These are phyloP conservation scores for Taiozyma sp. DNA, from an alignment of 1,139 yeast genomes.

Conservation along the genomic window DNA sequence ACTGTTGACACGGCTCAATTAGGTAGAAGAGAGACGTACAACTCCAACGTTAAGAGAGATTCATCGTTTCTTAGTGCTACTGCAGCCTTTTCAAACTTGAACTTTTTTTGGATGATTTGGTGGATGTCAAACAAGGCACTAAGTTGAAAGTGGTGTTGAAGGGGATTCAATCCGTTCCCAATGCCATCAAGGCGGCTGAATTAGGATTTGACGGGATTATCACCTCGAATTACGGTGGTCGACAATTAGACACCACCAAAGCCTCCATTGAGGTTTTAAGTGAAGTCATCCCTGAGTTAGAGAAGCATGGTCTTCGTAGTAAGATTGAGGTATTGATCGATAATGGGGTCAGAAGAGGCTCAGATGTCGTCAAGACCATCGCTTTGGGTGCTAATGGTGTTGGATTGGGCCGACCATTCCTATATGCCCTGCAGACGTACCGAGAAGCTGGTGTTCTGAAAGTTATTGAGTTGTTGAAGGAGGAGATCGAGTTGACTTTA, in stretches of 20 bases:
- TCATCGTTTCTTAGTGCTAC: background rate
- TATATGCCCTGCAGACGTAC: slow-evolving; percentile 53
- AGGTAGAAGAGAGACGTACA: slow-evolving; percentile 51
- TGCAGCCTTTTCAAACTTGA: slow-evolving; percentile 12
- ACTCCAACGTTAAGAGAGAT: slow-evolving; percentile 22
- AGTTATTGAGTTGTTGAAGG: slow-evolving; percentile 49
- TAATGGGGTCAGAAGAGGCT: slow-evolving; percentile 65
- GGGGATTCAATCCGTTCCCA: slow-evolving; percentile 54
- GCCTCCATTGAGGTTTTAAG: slow-evolving; percentile 55
- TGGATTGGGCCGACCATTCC: slow-evolving; percentile 58
- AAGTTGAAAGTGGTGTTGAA: slow-evolving; percentile 52
- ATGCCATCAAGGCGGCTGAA: slow-evolving; percentile 45
- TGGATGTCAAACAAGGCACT: slow-evolving; percentile 36
- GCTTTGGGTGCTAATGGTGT: slow-evolving; percentile 68
- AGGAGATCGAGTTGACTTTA: slow-evolving; percentile 54
- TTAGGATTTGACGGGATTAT: slow-evolving; percentile 52
- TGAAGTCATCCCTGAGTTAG: slow-evolving; percentile 49
- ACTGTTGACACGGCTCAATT: slow-evolving; percentile 68
- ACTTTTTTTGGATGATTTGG: slow-evolving; percentile 33
- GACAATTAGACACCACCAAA: slow-evolving; percentile 54
- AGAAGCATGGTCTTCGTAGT: slow-evolving; percentile 33
- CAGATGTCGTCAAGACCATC: slow-evolving; percentile 60
- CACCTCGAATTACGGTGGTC: slow-evolving; percentile 59
- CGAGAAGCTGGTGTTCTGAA: slow-evolving; percentile 53
- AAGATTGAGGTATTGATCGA: slow-evolving; percentile 48